Evolutionary conservation across 2,329 filamentous ascomycete species (phyloP).

Genomic region (Colletotrichum siamense): DNA sequence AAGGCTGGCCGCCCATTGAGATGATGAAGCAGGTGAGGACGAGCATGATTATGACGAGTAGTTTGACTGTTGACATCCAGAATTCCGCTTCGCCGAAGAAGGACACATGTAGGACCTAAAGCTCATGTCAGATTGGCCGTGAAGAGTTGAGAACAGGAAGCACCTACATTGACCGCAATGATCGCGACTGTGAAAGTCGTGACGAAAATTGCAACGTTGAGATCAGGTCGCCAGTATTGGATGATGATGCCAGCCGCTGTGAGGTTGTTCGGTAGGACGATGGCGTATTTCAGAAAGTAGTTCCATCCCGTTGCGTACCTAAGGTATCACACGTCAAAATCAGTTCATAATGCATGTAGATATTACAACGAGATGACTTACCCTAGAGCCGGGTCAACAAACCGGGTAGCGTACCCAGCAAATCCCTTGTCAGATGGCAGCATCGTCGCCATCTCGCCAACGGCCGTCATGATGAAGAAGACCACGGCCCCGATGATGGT

Average conservation of each 20-base stretch:
- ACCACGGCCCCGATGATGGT: conserved; percentile 52
- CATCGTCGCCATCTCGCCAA: conserved; percentile 38
- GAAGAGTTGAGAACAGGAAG: too few species aligned
- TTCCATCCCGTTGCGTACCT: conserved; percentile 51
- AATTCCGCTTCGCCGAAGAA: conserved; percentile 55
- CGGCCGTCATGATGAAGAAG: conserved; percentile 58
- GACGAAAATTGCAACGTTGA: conserved; percentile 45
- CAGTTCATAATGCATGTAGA: not conserved
- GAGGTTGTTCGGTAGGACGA: conserved; percentile 43
- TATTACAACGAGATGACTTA: not conserved
- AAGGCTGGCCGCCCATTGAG: conserved; percentile 43
- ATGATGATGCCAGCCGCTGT: conserved; percentile 43
- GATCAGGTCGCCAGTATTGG: conserved; percentile 40
- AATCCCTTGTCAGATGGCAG: conserved; percentile 33
- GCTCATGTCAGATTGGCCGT: too few species aligned
- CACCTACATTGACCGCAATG: conserved; percentile 37
- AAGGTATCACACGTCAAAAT: not conserved
- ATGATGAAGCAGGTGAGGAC: conserved; percentile 43
- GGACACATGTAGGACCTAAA: conserved; percentile 37
- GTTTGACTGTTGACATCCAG: conserved; percentile 50
- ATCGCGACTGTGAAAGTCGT: conserved; percentile 38
- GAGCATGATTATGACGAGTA: conserved; percentile 46
- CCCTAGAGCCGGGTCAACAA: conserved; percentile 36
- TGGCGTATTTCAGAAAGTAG: conserved; percentile 51
- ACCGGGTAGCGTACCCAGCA: conserved; percentile 31